These are phyloP conservation scores for Phlebiopsis gigantea DNA, from an alignment of 768 basidiomycete species.

Conservation along the genomic window DNA sequence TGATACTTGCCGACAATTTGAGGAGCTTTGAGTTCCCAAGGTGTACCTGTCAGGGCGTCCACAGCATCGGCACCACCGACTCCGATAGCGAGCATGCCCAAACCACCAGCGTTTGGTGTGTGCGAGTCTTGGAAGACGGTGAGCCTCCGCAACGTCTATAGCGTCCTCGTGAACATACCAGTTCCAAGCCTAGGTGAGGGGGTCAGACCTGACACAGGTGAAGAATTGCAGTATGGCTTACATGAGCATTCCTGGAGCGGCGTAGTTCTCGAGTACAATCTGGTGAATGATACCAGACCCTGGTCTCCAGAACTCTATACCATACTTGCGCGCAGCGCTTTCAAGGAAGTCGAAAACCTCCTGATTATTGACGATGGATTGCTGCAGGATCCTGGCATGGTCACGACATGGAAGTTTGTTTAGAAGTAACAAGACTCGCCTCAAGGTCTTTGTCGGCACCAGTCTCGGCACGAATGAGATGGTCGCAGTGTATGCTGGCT, in stretches of 20 bases:
- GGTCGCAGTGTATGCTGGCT: conserved; percentile 95
- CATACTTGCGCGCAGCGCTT: conserved; percentile 85
- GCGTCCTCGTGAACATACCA: conserved; percentile 35
- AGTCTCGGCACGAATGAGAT: conserved; percentile 90
- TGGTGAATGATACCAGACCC: conserved; percentile 96
- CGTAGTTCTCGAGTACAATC: conserved; percentile 96
- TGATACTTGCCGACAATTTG: conserved; percentile 71
- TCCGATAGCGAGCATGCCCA: conserved; percentile 94
- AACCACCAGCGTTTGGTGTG: conserved; percentile 96
- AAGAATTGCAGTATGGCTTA: conserved; percentile 28
- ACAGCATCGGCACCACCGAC: conserved; percentile 99
- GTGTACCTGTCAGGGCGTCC: conserved; percentile 96
- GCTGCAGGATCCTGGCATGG: conserved; percentile 26
- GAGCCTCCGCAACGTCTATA: neutral
- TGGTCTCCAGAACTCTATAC: conserved; percentile 97
- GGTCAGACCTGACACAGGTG: neutral
- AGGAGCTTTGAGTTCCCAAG: conserved; percentile 96
- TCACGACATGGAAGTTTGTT: neutral
- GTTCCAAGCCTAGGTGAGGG: conserved; percentile 63
- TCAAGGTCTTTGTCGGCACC: conserved; percentile 85
- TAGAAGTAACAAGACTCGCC: too few relatives aligned
- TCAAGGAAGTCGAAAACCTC: conserved; percentile 98
- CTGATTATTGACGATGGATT: conserved; percentile 82
- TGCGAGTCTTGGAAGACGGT: conserved; percentile 65
- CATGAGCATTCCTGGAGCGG: conserved; percentile 93